Evolutionary conservation across 116 monocot species (phyloP).

Genomic region (Posidonia oceanica): DNA sequence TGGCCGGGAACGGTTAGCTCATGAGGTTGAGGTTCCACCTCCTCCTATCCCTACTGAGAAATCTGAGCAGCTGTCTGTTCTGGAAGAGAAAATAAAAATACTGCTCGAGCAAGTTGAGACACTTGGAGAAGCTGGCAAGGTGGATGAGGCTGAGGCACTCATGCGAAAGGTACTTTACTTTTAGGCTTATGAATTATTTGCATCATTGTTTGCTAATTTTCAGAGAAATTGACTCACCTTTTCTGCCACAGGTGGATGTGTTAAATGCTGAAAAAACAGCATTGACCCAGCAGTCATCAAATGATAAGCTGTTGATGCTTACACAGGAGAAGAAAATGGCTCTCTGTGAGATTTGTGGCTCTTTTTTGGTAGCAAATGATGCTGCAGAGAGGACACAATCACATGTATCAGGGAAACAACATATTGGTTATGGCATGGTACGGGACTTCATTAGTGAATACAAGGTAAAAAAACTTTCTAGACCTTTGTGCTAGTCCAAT

Average conservation of each 20-base stretch:
- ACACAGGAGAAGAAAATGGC: constrained; percentile 99
- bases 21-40: constrained; percentile 42
- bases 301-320: constrained; percentile 57
- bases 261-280: constrained; percentile 78
- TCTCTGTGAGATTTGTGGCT: constrained; percentile 96
- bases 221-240: background rate
- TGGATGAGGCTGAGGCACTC: constrained; percentile 89
- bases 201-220: background rate
- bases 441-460: constrained; percentile 76
- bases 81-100: constrained; percentile 80
- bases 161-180: constrained; percentile 56
- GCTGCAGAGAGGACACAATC: constrained; percentile 92
- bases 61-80: constrained; percentile 46
- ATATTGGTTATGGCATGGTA: constrained; percentile 95
- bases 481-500: too few relatives aligned
- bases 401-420: constrained; percentile 94
- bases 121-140: constrained; percentile 85
- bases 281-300: constrained; percentile 42
- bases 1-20: constrained; percentile 64
- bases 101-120: constrained; percentile 68
- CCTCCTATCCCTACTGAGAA: constrained; percentile 37
- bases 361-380: constrained; percentile 96
- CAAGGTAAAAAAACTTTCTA: constrained; percentile 39
- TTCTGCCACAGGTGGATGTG: constrained; percentile 55
- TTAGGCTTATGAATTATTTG: background rate